Percentiles rank a stretch among this genome's conserved stretches.
These are phyloP conservation scores for Cladobotryum mycophilum DNA, from an alignment of 2,329 filamentous ascomycete species.

Conservation along the genomic window DNA sequence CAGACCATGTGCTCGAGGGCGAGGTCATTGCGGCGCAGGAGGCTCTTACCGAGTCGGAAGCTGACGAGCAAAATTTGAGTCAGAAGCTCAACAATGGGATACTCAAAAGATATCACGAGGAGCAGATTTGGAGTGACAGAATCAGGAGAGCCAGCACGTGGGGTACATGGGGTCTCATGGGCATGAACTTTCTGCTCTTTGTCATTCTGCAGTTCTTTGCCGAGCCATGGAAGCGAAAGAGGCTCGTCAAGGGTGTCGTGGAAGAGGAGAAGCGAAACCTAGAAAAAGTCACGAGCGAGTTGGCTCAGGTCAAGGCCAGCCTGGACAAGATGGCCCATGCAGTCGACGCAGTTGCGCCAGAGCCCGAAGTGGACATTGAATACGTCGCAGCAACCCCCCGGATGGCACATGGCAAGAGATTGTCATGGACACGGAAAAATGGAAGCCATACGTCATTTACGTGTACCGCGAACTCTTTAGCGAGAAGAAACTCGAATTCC, in stretches of 20 bases:
- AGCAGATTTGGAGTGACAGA: slow-evolving; percentile 98
- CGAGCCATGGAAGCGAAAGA: slow-evolving; percentile 81
- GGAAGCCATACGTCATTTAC: slow-evolving; percentile 31
- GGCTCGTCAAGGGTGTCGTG: slow-evolving; percentile 77
- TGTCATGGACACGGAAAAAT: slow-evolving; percentile 36
- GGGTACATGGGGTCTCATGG: slow-evolving; percentile 98
- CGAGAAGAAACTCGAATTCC: slow-evolving; percentile 55
- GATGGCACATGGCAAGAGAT: slow-evolving; percentile 32
- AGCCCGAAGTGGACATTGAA: neutral
- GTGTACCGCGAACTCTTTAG: slow-evolving; percentile 56
- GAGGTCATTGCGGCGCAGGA: slow-evolving; percentile 68
- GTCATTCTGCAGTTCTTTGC: slow-evolving; percentile 80
- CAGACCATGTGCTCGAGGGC: slow-evolving; percentile 89
- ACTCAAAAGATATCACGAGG: slow-evolving; percentile 89
- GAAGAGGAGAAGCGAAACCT: slow-evolving; percentile 62
- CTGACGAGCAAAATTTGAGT: slow-evolving; percentile 69
- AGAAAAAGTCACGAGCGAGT: slow-evolving; percentile 41
- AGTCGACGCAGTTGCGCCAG: slow-evolving; percentile 5
- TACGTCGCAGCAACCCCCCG: neutral
- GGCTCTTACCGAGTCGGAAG: slow-evolving; percentile 67
- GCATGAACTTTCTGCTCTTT: slow-evolving; percentile 86
- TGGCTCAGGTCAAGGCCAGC: slow-evolving; percentile 28
- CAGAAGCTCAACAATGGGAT: slow-evolving; percentile 75
- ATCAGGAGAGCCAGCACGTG: slow-evolving; percentile 94
- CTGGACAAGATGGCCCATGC: slow-evolving; percentile 22